Conservation (phyloP, 305 asterid species). For the Fraxinus floribunda region DNA sequence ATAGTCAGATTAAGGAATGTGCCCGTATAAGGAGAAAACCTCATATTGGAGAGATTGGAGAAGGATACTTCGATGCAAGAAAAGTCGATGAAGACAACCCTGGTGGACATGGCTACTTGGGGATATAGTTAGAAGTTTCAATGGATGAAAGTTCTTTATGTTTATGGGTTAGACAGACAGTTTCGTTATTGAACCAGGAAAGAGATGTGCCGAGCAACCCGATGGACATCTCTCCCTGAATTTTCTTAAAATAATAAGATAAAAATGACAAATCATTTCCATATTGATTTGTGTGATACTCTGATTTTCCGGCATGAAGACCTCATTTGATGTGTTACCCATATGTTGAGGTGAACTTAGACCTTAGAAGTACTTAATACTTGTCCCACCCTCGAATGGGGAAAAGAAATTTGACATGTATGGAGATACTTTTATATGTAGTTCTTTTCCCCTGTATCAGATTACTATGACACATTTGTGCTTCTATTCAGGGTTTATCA, state of each 20-base stretch:
- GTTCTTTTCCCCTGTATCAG: not conserved
- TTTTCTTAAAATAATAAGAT: not conserved
- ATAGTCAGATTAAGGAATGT: not conserved
- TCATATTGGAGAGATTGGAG: too few relatives aligned
- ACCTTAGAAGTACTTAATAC: not conserved
- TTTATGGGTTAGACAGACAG: too few relatives aligned
- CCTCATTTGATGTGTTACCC: not conserved
- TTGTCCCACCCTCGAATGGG: not conserved
- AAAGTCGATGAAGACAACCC: too few relatives aligned
- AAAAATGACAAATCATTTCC: not conserved
- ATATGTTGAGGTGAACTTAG: not conserved
- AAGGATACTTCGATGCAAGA: too few relatives aligned
- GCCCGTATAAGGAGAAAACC: not conserved
- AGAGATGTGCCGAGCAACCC: too few relatives aligned
- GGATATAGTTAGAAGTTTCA: too few relatives aligned
- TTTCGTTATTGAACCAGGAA: too few relatives aligned
- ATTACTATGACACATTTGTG: constrained; percentile 6
- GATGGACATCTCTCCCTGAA: too few relatives aligned
- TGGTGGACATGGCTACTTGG: too few relatives aligned
- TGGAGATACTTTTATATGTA: not conserved
- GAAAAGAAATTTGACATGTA: not conserved
- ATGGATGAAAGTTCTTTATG: too few relatives aligned
- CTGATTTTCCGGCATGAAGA: not conserved
- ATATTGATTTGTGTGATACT: not conserved
- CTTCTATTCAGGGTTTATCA: constrained; percentile 71